Evolutionary conservation across 805 yeast genomes (phyloP).

Genomic region (Lachancea thermotolerans): DNA sequence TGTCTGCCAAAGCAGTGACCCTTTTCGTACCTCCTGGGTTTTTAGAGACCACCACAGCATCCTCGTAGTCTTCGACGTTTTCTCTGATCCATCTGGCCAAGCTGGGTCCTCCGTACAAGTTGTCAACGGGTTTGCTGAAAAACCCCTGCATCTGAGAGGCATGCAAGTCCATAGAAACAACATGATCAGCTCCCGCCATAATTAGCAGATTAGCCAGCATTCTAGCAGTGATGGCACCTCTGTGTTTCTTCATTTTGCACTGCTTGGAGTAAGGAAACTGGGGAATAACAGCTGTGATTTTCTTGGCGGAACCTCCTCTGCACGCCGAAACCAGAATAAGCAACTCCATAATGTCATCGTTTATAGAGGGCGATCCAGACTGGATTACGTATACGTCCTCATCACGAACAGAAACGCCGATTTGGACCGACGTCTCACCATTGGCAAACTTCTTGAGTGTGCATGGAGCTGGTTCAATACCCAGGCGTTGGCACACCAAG

Average conservation of each 20-base stretch:
- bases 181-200: conserved; percentile 99
- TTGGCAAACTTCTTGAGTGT: conserved; percentile 87
- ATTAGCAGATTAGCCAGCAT: conserved; percentile 91
- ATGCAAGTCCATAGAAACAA: conserved; percentile 90
- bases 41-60: conserved; percentile 95
- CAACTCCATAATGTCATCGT: conserved; percentile 95
- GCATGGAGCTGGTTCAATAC: conserved; percentile 91
- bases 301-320: conserved; percentile 96
- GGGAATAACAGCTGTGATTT: conserved; percentile 92
- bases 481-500: conserved; percentile 82
- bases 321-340: conserved; percentile 91
- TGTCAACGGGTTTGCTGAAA: conserved; percentile 94
- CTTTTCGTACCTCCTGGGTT: conserved; percentile 99
- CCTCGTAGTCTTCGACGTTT: conserved; percentile 75
- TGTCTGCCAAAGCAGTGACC: conserved; percentile 96
- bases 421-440: conserved; percentile 95
- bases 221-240: conserved; percentile 98
- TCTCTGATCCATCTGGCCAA: conserved; percentile 93
- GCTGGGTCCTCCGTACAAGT: conserved; percentile 92
- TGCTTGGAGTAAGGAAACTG: conserved; percentile 97
- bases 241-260: conserved; percentile 95
- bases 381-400: conserved; percentile 94
- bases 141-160: conserved; percentile 99
- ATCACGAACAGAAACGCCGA: conserved; percentile 91
- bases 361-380: conserved; percentile 77